Percentiles rank a stretch among this genome's conserved stretches.
Evolutionary conservation across 257 asterid genomes (phyloP).

Genomic region (Solanum rostratum): DNA sequence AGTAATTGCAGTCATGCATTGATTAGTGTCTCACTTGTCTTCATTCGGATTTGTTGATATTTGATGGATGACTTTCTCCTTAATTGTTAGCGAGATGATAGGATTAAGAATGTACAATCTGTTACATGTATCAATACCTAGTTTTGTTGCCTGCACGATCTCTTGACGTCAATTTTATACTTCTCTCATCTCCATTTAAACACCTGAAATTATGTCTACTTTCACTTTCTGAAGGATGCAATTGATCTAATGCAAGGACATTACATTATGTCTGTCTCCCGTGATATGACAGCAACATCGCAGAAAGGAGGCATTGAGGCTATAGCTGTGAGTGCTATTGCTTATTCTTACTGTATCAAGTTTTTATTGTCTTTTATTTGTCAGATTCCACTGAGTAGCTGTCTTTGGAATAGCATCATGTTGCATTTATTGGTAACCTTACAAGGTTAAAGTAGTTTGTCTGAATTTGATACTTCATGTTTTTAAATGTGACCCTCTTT

Average conservation of each 20-base stretch:
- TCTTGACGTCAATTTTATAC: background rate
- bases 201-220: background rate
- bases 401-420: background rate
- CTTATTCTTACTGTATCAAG: background rate
- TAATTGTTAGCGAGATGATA: background rate
- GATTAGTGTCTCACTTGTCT: background rate
- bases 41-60: background rate
- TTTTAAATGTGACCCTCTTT: background rate
- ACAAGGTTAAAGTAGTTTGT: background rate
- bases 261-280: conserved; percentile 64
- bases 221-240: conserved; percentile 48
- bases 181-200: background rate
- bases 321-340: conserved; percentile 51
- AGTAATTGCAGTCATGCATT: background rate
- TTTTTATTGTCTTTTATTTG: background rate
- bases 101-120: background rate
- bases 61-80: background rate
- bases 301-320: conserved; percentile 52
- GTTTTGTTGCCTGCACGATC: background rate
- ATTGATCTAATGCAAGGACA: conserved; percentile 84
- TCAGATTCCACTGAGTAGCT: background rate
- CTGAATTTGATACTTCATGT: background rate
- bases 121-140: background rate
- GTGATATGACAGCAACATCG: conserved; percentile 53
- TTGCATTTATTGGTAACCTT: background rate